Percentiles rank a stretch among this genome's conserved stretches.
Conservation (phyloP, 2,329 filamentous ascomycete genomes). For the Tolypocladium album region DNA sequence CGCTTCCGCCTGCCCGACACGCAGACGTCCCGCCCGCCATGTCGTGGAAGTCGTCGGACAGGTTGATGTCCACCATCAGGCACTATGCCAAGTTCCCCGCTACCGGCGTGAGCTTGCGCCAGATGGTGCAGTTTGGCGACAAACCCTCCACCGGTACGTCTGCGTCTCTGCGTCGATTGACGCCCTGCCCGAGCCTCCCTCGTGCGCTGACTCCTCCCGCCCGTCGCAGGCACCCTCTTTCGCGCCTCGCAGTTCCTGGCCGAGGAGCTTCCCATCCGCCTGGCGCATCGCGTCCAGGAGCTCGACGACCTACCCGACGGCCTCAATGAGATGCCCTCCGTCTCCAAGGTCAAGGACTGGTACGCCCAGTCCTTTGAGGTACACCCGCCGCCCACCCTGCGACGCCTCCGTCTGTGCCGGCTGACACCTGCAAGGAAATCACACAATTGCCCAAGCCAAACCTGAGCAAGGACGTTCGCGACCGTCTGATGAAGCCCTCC, state of each 20-base stretch:
- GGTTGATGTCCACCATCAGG: slow-evolving; percentile 92
- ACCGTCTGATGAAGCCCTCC: slow-evolving; percentile 62
- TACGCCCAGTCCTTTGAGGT: slow-evolving; percentile 99
- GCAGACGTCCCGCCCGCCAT: slow-evolving; percentile 35
- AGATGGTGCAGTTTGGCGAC: slow-evolving; percentile 99
- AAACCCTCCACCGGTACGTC: slow-evolving; percentile 73
- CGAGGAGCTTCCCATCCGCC: slow-evolving; percentile 91
- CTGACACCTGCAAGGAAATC: slow-evolving; percentile 57
- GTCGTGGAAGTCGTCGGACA: slow-evolving; percentile 88
- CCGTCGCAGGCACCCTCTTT: slow-evolving; percentile 70
- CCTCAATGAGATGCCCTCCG: slow-evolving; percentile 95
- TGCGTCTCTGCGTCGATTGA: not conserved
- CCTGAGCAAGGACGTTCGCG: slow-evolving; percentile 63
- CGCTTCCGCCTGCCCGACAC: not conserved
- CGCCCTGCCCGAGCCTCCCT: not conserved
- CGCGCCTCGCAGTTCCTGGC: slow-evolving; percentile 96
- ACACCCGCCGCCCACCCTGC: slow-evolving; percentile 18
- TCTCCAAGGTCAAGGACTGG: slow-evolving; percentile 91
- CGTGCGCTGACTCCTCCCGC: not conserved
- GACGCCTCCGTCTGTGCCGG: not conserved
- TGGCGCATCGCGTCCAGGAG: slow-evolving; percentile 94
- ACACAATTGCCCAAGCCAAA: slow-evolving; percentile 72
- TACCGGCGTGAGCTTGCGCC: slow-evolving; percentile 87
- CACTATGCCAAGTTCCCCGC: slow-evolving; percentile 96
- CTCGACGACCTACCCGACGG: slow-evolving; percentile 87